phyloP scores from a whole-genome alignment of 108 stramenopile species.

The Skeletonema potamos region DNA sequence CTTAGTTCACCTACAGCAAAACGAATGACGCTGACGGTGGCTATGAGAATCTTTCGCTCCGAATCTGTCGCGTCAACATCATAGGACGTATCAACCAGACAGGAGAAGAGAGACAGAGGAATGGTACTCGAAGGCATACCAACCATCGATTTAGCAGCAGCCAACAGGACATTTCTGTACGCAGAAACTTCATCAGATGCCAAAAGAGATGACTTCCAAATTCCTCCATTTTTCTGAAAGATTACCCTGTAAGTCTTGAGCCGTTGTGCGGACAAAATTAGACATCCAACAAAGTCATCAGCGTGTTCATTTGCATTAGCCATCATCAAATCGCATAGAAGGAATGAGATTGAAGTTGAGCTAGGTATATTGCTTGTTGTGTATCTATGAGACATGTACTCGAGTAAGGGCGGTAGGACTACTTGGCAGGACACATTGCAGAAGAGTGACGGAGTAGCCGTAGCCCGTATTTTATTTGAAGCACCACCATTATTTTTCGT shows the following conservation, averaged over 20 bases:
- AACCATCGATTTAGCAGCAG: conserved; percentile 21
- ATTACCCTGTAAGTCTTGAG: background rate
- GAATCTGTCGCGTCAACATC: background rate
- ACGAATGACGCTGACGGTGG: conserved; percentile 15
- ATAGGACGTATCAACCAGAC: conserved; percentile 7
- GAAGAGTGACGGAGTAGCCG: conserved; percentile 13
- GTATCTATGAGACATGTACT: conserved; percentile 8
- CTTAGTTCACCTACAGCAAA: conserved; percentile 10
- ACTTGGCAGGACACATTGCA: conserved; percentile 9
- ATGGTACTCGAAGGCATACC: conserved; percentile 28
- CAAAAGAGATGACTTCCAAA: conserved; percentile 22
- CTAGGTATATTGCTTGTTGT: conserved; percentile 2
- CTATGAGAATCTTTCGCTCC: conserved; percentile 18
- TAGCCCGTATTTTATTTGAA: background rate
- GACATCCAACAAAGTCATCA: conserved; percentile 10
- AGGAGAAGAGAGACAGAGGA: conserved; percentile 19
- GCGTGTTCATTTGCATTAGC: conserved; percentile 11
- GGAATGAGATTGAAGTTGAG: background rate
- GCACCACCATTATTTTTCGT: background rate
- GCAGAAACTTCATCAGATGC: conserved; percentile 9
- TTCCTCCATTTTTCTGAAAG: conserved; percentile 15
- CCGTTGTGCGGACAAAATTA: conserved; percentile 3
- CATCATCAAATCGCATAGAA: conserved; percentile 23
- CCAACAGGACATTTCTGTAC: conserved; percentile 21
- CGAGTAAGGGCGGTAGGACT: conserved; percentile 9